phyloP scores from a whole-genome alignment of 148 eudicot species.

The Rheum nobile region DNA sequence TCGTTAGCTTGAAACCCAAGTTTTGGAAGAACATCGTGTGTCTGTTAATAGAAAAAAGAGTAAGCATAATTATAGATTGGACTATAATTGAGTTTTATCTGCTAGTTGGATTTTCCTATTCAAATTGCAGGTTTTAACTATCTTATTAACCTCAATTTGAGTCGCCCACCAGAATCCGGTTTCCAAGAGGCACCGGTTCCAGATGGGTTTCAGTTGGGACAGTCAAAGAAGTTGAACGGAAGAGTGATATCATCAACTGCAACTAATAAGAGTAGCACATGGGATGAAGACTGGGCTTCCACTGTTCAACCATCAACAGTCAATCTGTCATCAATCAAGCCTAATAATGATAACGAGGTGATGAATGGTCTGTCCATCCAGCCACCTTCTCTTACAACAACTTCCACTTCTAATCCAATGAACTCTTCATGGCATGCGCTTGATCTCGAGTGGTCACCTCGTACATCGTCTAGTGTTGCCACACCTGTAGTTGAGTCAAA shows the following conservation, averaged over 20 bases:
- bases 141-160: no score
- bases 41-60: no score
- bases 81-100: no score
- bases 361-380: conserved; percentile 15
- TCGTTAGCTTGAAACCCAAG: no score
- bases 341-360: conserved; percentile 26
- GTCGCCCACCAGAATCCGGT: conserved; percentile 61
- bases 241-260: conserved; percentile 27
- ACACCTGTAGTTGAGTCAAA: conserved; percentile 22
- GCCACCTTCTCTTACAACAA: conserved; percentile 15
- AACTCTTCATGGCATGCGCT: conserved; percentile 46
- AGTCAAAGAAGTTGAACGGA: conserved; percentile 26
- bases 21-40: no score
- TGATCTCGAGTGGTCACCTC: conserved; percentile 95
- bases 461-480: conserved; percentile 27
- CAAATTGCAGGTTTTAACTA: no score
- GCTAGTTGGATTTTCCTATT: no score
- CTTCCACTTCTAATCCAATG: conserved; percentile 40
- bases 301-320: conserved; percentile 22
- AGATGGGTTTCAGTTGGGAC: conserved; percentile 19
- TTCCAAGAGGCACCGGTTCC: conserved; percentile 36
- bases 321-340: conserved; percentile 20
- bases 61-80: no score
- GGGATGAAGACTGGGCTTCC: conserved; percentile 90
- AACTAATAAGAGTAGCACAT: conserved; percentile 43